phyloP scores from a whole-genome alignment of 1,284 basidiomycete genomes.

The Sporisorium reilianum region DNA sequence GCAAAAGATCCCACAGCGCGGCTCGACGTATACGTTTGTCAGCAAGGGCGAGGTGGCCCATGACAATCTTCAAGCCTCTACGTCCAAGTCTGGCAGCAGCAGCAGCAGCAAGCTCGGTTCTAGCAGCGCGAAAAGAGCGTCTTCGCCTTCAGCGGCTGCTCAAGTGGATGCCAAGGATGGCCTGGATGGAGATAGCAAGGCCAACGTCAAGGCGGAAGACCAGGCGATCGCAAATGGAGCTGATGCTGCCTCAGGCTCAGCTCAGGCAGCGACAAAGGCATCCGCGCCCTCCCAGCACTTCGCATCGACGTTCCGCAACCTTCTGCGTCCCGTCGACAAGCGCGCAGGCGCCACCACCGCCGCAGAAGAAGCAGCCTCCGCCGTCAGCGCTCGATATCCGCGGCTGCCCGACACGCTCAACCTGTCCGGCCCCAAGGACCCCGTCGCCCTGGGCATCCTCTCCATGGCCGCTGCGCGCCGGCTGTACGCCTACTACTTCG shows the following conservation, averaged over 20 bases:
- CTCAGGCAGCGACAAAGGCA: slow-evolving; percentile 6
- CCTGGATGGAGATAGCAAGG: neutral
- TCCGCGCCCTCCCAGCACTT: slow-evolving; percentile 36
- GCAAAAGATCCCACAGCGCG: slow-evolving; percentile 48
- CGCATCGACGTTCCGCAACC: slow-evolving; percentile 43
- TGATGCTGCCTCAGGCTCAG: neutral
- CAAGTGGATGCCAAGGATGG: neutral
- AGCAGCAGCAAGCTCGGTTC: slow-evolving; percentile 8
- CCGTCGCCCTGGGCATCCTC: slow-evolving; percentile 41
- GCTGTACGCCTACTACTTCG: slow-evolving; percentile 46
- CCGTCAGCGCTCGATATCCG: slow-evolving; percentile 35
- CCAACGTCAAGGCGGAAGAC: slow-evolving; percentile 10
- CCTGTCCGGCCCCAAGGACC: slow-evolving; percentile 35
- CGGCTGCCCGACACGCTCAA: slow-evolving; percentile 37
- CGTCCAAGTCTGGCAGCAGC: slow-evolving; percentile 17
- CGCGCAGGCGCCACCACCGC: slow-evolving; percentile 25
- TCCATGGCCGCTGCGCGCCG: slow-evolving; percentile 35
- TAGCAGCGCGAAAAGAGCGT: slow-evolving; percentile 8
- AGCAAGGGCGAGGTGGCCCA: slow-evolving; percentile 50
- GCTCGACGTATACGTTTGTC: slow-evolving; percentile 50
- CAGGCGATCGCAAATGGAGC: neutral
- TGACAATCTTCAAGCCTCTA: slow-evolving; percentile 33
- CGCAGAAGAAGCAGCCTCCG: slow-evolving; percentile 30
- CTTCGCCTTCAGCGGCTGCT: slow-evolving; percentile 1
- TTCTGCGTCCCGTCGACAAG: slow-evolving; percentile 44